Evolutionary conservation across 2,329 filamentous ascomycete genomes (phyloP).

Genomic region (Penicillium frequentans): DNA sequence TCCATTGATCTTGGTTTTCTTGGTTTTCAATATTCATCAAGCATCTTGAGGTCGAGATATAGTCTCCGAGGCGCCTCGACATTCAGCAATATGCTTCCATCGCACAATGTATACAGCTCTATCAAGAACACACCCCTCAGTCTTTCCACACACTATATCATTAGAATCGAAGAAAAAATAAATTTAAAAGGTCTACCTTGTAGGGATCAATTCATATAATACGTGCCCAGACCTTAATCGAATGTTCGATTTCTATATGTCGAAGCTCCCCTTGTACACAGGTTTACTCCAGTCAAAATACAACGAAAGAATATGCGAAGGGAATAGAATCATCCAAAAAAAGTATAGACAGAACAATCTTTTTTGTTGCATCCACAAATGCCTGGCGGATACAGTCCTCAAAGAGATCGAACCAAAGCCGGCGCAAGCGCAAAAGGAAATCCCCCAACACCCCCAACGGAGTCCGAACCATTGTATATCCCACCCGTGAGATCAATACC

Average conservation of each 20-base stretch:
- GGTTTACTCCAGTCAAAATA: conserved; percentile 3
- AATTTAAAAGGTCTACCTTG: background rate
- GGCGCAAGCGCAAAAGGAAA: conserved; percentile 37
- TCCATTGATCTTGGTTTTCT: too few relatives aligned
- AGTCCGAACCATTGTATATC: conserved; percentile 40
- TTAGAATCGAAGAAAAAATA: too few relatives aligned
- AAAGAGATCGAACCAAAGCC: conserved; percentile 25
- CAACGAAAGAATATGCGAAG: conserved; percentile 7
- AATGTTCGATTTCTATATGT: conserved; percentile 1
- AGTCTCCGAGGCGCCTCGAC: too few relatives aligned
- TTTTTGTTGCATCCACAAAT: conserved; percentile 32
- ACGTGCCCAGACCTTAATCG: background rate
- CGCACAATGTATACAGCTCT: too few relatives aligned
- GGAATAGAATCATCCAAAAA: conserved; percentile 12
- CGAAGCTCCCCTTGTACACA: background rate
- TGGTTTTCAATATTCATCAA: too few relatives aligned
- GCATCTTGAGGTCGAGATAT: too few relatives aligned
- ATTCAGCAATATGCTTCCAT: too few relatives aligned
- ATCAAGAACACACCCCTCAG: too few relatives aligned
- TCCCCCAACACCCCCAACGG: conserved; percentile 42
- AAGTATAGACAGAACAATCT: conserved; percentile 33
- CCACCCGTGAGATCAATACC: conserved; percentile 41
- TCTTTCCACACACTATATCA: too few relatives aligned
- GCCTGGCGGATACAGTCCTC: conserved; percentile 26
- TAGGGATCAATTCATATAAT: background rate